These are phyloP conservation scores for Amanita exitialis DNA, from an alignment of 768 basidiomycete species.

Conservation along the genomic window DNA sequence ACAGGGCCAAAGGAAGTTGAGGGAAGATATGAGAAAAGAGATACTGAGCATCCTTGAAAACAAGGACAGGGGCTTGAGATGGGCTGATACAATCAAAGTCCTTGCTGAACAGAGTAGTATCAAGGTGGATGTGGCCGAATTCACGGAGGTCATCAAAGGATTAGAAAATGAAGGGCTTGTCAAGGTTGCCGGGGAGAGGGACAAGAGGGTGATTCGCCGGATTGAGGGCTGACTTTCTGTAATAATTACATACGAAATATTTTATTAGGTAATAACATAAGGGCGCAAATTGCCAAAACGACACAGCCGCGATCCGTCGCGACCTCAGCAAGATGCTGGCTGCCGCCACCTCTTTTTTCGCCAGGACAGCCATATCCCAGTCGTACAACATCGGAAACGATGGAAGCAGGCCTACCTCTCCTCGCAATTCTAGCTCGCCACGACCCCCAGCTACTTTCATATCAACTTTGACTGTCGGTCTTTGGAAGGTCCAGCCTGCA, in stretches of 20 bases:
- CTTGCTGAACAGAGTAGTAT: slow-evolving; percentile 82
- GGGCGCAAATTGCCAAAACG: no score
- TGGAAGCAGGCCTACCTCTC: slow-evolving; percentile 39
- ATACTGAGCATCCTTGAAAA: slow-evolving; percentile 55
- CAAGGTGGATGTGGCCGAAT: slow-evolving; percentile 70
- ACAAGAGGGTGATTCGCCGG: slow-evolving; percentile 68
- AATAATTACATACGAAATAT: background rate
- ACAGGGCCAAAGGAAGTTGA: slow-evolving; percentile 71
- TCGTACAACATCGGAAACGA: slow-evolving; percentile 50
- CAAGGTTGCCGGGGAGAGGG: slow-evolving; percentile 81
- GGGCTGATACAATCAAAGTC: slow-evolving; percentile 71
- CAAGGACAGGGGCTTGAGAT: slow-evolving; percentile 58
- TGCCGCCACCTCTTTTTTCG: slow-evolving; percentile 77
- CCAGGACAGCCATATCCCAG: slow-evolving; percentile 71
- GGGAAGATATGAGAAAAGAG: slow-evolving; percentile 86
- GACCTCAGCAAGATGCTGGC: slow-evolving; percentile 51
- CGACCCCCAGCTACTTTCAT: slow-evolving; percentile 28
- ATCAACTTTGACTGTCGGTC: slow-evolving; percentile 60
- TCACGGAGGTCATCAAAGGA: slow-evolving; percentile 65
- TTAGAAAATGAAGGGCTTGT: slow-evolving; percentile 82
- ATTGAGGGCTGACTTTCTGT: slow-evolving; percentile 40
- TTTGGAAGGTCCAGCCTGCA: slow-evolving; percentile 85
- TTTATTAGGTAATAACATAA: background rate
- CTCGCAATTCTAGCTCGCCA: slow-evolving; percentile 24
- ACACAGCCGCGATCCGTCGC: background rate